A percentile compares a stretch with the other conserved stretches of the same genome.
These are phyloP conservation scores for Plasmodium chabaudi DNA, from an alignment of 169 alveolate genomes.

Conservation along the genomic window DNA sequence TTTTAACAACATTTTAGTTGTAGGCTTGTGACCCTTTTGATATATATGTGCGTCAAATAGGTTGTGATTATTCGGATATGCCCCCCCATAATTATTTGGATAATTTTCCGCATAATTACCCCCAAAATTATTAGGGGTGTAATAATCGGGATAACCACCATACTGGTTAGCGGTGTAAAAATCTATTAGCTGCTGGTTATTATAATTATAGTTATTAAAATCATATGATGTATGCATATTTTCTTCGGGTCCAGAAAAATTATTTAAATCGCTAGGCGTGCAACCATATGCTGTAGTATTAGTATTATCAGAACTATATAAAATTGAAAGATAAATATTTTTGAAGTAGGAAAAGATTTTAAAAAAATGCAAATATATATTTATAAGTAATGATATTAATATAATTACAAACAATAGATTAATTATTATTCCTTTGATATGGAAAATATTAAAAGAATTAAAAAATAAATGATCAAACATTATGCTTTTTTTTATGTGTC, in stretches of 20 bases:
- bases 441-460: constrained; percentile 44
- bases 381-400: constrained; percentile 14
- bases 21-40: not conserved
- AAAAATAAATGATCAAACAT: constrained; percentile 65
- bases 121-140: not conserved
- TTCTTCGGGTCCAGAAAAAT: not conserved
- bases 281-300: not conserved
- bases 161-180: not conserved
- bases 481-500: constrained; percentile 60
- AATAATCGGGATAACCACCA: not conserved
- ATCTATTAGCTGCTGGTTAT: no score
- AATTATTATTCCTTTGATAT: constrained; percentile 44
- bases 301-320: not conserved
- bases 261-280: not conserved
- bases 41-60: no score
- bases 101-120: not conserved
- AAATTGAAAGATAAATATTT: constrained; percentile 11
- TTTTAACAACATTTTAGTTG: not conserved
- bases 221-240: not conserved
- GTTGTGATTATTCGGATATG: not conserved
- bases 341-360: constrained; percentile 34
- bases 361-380: constrained; percentile 27
- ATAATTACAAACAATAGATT: constrained; percentile 27
- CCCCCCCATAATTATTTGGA: not conserved
- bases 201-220: not conserved